Base-by-base conservation (phyloP, 2,329 filamentous ascomycete genomes). In the Pseudogymnoascus sp. region DNA sequence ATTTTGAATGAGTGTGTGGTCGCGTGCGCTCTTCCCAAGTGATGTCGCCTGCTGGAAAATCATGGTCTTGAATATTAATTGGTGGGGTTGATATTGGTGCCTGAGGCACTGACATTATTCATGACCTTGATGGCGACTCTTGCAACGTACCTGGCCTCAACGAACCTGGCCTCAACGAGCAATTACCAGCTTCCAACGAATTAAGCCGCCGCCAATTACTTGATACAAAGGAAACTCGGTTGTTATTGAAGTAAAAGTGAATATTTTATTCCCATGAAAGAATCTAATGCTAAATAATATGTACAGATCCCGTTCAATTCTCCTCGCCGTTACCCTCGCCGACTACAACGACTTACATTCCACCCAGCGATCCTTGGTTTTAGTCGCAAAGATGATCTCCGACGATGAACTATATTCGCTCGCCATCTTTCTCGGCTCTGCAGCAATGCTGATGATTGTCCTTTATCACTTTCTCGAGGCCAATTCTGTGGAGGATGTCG, bases 391-490 rank as follows among this genome's bases (percentile, higher is more conserved):
- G 59, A 99, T 99, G 94, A 97, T 99, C 75, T 89, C 92, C 75
- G 94, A 99, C 85, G 80, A 83, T 75, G 87, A 94, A 68, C 87
- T 99, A 71, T 97, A 97, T 82, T 84, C 84, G 66, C 85, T 99
- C 31, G 92, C 94, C 75, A 87, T 97, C 75, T 93, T 97, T 75
- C 89, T 99, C 65, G 94, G 94, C 78, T 89, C 87, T 63, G 84
- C 87, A 42, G 86, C 93, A 67, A 93, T 97, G 90, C 80, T 97
- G 50, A 83, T 99, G 66, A 97, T 97, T 68, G 86, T 99, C 31
- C 78, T 96, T 28, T 97, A 99, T 78, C 92, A 97, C 77, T 97
- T 95, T 78, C 86, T 99, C 71, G 93, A 97, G 75, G 84, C 96
- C 79, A 97, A 99, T 73, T 85, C 91, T n/a, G 80, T 82, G 68